These are phyloP conservation scores for Starmerella khaoyaiensis DNA, from an alignment of 805 yeast genomes.

Conservation along the genomic window DNA sequence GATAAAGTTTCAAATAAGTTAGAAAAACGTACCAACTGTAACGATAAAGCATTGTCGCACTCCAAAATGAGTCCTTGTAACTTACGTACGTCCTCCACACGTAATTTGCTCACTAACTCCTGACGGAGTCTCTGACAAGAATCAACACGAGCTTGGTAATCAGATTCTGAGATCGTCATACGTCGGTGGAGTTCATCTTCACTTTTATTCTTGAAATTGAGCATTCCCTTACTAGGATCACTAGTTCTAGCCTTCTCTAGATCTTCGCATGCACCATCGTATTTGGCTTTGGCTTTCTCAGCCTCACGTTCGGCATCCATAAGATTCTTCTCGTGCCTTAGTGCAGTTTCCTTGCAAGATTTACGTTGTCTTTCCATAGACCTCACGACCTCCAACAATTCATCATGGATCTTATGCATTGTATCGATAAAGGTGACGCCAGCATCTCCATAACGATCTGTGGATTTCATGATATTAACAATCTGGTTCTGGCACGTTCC, in stretches of 20 bases:
- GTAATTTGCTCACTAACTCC: conserved; percentile 53
- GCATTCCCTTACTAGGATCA: conserved; percentile 74
- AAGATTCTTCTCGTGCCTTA: conserved; percentile 71
- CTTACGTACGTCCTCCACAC: conserved; percentile 64
- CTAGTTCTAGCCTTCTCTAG: conserved; percentile 66
- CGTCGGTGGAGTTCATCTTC: conserved; percentile 79
- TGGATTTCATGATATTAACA: conserved; percentile 58
- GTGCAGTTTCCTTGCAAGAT: conserved; percentile 65
- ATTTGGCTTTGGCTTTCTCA: conserved; percentile 73
- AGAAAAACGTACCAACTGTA: conserved; percentile 80
- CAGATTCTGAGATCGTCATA: conserved; percentile 73
- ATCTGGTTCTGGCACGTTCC: conserved; percentile 58
- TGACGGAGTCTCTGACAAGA: conserved; percentile 60
- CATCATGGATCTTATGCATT: conserved; percentile 74
- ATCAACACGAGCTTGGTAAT: conserved; percentile 66
- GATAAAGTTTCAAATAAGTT: conserved; percentile 74
- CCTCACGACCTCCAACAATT: conserved; percentile 54
- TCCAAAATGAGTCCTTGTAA: conserved; percentile 70
- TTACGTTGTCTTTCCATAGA: conserved; percentile 66
- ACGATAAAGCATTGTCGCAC: conserved; percentile 76
- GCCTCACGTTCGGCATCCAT: conserved; percentile 69
- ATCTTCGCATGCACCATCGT: conserved; percentile 71
- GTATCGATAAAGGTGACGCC: conserved; percentile 68
- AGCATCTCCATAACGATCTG: conserved; percentile 61
- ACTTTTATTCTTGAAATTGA: conserved; percentile 72